Conservation (phyloP, 139 green algal species). For the Deuterostichococcus epilithicus region DNA sequence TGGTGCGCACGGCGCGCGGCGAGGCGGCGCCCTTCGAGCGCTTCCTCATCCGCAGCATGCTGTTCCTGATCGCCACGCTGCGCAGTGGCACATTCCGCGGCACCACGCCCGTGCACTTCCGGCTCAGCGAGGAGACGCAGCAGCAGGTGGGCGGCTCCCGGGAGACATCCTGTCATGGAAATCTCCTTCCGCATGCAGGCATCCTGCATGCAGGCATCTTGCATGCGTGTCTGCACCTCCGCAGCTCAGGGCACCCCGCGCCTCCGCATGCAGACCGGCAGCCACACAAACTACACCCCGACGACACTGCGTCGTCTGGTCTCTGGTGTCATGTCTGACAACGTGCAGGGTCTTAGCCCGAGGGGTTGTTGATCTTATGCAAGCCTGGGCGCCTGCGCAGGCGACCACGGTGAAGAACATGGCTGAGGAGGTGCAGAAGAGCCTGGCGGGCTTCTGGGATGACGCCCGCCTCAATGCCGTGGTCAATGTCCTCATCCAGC, state of each 20-base stretch:
- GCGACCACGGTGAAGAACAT: conserved; percentile 24
- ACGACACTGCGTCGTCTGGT: too few relatives aligned
- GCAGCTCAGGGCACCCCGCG: too few relatives aligned
- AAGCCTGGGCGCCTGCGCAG: too few relatives aligned
- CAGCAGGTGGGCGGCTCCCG: not conserved
- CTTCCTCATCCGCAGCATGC: conserved; percentile 50
- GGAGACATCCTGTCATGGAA: too few relatives aligned
- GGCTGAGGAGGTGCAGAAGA: conserved; percentile 22
- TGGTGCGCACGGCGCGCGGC: conserved; percentile 23
- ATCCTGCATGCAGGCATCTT: too few relatives aligned
- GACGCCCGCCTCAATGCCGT: conserved; percentile 31
- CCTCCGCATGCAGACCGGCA: too few relatives aligned
- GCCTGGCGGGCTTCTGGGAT: conserved; percentile 37
- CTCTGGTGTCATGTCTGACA: too few relatives aligned
- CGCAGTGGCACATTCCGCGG: conserved; percentile 41
- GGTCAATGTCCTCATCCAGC: conserved; percentile 28
- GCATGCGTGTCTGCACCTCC: too few relatives aligned
- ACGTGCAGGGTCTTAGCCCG: too few relatives aligned
- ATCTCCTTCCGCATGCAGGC: too few relatives aligned
- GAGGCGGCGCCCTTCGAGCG: conserved; percentile 22
- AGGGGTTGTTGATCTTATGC: conserved; percentile 3
- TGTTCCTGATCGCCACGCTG: conserved; percentile 50
- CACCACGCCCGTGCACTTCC: conserved; percentile 15
- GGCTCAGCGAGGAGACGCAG: not conserved
- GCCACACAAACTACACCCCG: too few relatives aligned